Conservation (phyloP, 1,139 yeast genomes). For the Yamadazyma aaseri region DNA sequence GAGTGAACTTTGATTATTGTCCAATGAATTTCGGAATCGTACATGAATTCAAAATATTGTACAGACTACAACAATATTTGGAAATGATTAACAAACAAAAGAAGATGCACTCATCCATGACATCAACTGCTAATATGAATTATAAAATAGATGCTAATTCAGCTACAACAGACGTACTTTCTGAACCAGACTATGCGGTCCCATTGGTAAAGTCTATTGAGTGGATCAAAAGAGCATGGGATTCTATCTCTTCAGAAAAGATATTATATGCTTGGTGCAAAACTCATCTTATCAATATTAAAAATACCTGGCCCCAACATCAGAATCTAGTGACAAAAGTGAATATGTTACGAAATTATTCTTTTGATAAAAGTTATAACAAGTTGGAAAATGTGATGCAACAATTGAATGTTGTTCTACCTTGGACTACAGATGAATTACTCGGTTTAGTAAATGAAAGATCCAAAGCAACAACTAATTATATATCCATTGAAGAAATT, state of each 20-base stretch:
- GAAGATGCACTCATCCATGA: conserved; percentile 4
- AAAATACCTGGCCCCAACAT: conserved; percentile 24
- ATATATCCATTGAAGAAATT: conserved; percentile 62
- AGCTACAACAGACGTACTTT: conserved; percentile 23
- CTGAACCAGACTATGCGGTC: conserved; percentile 42
- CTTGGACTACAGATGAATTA: conserved; percentile 60
- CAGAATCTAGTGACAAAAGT: conserved; percentile 3
- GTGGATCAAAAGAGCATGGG: conserved; percentile 59
- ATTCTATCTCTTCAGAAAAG: conserved; percentile 42
- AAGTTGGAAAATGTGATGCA: conserved; percentile 44
- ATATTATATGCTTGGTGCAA: conserved; percentile 56
- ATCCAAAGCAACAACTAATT: conserved; percentile 52
- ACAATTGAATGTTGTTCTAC: conserved; percentile 46
- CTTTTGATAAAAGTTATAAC: conserved; percentile 27
- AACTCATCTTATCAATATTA: conserved; percentile 26
- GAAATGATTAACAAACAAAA: conserved; percentile 46
- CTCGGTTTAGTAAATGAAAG: conserved; percentile 58
- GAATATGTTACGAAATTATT: conserved; percentile 11
- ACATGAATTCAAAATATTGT: conserved; percentile 59
- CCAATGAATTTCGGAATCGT: conserved; percentile 68
- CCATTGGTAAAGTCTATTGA: conserved; percentile 58
- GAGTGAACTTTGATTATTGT: conserved; percentile 47
- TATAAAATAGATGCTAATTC: conserved; percentile 12
- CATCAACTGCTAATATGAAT: conserved; percentile 5
- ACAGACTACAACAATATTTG: conserved; percentile 58